Percentiles rank a stretch among this genome's conserved stretches.
These are phyloP conservation scores for Aureobasidium zeae DNA, from an alignment of 2,329 filamentous ascomycete species.

Conservation along the genomic window DNA sequence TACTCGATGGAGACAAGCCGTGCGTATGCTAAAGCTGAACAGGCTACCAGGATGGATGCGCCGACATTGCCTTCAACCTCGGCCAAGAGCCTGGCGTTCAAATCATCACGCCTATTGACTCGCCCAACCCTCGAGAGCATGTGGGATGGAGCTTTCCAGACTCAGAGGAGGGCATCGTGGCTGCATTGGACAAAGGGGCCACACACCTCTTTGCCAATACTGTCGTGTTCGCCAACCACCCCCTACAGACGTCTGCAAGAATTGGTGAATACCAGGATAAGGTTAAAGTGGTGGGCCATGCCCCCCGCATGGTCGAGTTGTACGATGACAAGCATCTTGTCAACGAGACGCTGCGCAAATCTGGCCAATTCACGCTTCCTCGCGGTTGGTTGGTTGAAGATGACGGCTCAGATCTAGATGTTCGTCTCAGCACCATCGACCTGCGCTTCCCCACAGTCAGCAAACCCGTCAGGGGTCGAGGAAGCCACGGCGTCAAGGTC, in stretches of 20 bases:
- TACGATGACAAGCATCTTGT: conserved; percentile 45
- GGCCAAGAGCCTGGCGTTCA: conserved; percentile 23
- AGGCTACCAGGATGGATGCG: conserved; percentile 43
- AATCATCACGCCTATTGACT: conserved; percentile 27
- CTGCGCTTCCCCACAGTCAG: conserved; percentile 36
- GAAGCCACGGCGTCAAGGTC: conserved; percentile 43
- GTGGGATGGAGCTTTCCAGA: conserved; percentile 37
- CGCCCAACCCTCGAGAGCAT: conserved; percentile 25
- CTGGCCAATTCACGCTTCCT: conserved; percentile 34
- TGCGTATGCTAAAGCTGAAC: not conserved
- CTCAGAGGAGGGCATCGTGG: conserved; percentile 35
- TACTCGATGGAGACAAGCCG: not conserved
- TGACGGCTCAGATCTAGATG: not conserved
- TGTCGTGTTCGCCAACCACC: conserved; percentile 41
- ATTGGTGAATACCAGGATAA: conserved; percentile 26
- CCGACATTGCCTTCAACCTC: conserved; percentile 40
- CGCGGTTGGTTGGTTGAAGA: conserved; percentile 15
- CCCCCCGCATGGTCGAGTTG: conserved; percentile 38
- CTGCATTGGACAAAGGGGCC: conserved; percentile 30
- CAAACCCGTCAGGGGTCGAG: conserved; percentile 42
- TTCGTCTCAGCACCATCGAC: conserved; percentile 20
- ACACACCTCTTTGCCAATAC: conserved; percentile 46
- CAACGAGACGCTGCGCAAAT: conserved; percentile 34
- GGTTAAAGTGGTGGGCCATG: conserved; percentile 38
- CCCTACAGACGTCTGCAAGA: conserved; percentile 35